Conservation (phyloP, 306 rosid genomes). For the Abrus pulchellus region DNA sequence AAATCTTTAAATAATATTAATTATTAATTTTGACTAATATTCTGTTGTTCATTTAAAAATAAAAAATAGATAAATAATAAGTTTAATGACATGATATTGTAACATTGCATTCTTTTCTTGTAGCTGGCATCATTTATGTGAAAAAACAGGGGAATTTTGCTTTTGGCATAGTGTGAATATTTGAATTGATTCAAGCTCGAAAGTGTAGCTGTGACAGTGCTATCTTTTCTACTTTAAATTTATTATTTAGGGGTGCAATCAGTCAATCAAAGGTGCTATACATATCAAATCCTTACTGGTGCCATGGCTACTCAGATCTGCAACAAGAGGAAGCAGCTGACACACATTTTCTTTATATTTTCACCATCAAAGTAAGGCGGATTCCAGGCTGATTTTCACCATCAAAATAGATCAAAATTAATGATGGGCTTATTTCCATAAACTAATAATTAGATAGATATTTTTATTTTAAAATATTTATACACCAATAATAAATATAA, state of each 20-base stretch:
- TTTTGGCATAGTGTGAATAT: neutral
- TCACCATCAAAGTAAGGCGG: conserved; percentile 18
- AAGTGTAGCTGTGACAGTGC: neutral
- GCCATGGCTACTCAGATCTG: neutral
- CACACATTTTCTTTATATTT: conserved; percentile 3
- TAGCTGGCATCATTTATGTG: neutral
- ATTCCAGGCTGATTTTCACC: neutral
- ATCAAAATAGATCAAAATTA: no score
- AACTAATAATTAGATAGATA: no score
- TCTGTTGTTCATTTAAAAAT: no score
- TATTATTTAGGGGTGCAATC: conserved; percentile 16
- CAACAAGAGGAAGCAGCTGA: neutral
- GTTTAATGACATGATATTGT: no score
- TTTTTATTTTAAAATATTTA: no score
- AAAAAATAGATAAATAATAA: no score
- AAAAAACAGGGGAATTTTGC: neutral
- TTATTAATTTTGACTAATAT: no score
- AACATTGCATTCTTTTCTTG: neutral
- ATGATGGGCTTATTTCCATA: no score
- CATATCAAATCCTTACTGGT: neutral
- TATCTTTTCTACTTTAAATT: neutral
- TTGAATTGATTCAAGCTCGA: no score
- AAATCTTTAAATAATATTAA: no score
- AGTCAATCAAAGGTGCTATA: conserved; percentile 31
- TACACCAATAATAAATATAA: no score